A percentile compares a stretch with the other conserved stretches of the same genome.
Evolutionary conservation across 208 protist species (phyloP).

Genomic region (Crithidia fasciculata): DNA sequence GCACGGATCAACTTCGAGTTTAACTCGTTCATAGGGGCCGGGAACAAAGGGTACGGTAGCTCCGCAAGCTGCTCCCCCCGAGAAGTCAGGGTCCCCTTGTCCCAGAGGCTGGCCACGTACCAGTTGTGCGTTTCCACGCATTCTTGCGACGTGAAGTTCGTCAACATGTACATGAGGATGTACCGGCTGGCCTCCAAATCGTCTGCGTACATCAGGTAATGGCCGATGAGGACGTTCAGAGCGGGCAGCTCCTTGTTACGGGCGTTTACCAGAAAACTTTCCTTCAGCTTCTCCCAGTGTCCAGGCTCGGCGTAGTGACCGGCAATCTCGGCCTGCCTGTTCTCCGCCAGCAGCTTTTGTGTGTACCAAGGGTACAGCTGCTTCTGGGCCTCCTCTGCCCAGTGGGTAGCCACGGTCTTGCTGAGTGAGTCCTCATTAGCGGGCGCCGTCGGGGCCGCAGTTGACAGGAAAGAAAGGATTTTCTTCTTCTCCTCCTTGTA

Average conservation of each 20-base stretch:
- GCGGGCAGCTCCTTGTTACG: not conserved
- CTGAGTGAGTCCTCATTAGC: no score
- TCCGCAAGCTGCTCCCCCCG: not conserved
- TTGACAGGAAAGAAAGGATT: no score
- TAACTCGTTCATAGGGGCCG: slow-evolving; percentile 1
- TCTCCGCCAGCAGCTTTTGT: no score
- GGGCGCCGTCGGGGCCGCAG: no score
- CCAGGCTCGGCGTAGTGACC: not conserved
- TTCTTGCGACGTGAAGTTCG: not conserved
- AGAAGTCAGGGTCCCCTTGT: not conserved
- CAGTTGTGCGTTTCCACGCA: slow-evolving; percentile 11
- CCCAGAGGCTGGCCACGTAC: not conserved
- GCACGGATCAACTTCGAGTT: slow-evolving; percentile 1
- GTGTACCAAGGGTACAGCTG: no score
- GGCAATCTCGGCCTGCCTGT: no score
- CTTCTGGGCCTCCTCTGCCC: no score
- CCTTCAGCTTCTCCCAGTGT: not conserved
- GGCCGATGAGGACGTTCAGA: not conserved
- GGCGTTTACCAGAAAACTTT: not conserved
- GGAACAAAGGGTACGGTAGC: not conserved
- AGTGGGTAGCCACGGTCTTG: no score
- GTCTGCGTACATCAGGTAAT: not conserved
- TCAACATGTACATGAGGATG: slow-evolving; percentile 6
- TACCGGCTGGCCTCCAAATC: not conserved
- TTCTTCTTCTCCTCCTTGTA: no score